Percentiles rank a stretch among this genome's conserved stretches.
Conservation (phyloP, 805 yeast genomes). For the Spathaspora gorwiae region DNA sequence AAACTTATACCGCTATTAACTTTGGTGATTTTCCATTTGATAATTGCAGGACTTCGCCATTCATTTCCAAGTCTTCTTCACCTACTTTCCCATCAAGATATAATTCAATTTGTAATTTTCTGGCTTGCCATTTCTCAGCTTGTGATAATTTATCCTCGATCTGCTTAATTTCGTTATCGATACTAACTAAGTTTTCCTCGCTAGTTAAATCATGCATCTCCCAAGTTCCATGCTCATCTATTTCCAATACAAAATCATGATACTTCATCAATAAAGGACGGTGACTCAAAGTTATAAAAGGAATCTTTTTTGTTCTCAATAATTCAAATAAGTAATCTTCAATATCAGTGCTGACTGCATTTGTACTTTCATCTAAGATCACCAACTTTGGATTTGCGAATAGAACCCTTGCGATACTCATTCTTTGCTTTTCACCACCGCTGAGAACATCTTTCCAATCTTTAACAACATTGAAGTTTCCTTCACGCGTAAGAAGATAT, state of each 20-base stretch:
- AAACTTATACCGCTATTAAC: too few relatives aligned
- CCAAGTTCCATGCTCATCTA: conserved; percentile 49
- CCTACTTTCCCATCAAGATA: conserved; percentile 43
- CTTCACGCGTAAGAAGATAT: conserved; percentile 68
- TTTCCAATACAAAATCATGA: conserved; percentile 71
- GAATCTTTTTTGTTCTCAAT: conserved; percentile 63
- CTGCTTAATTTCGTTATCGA: conserved; percentile 71
- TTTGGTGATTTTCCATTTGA: neutral
- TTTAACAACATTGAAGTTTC: conserved; percentile 48
- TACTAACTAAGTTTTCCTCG: conserved; percentile 59
- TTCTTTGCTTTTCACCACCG: conserved; percentile 94
- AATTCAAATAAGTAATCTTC: conserved; percentile 82
- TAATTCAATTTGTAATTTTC: conserved; percentile 55
- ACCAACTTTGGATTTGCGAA: conserved; percentile 79
- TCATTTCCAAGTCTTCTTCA: conserved; percentile 6
- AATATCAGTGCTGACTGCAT: conserved; percentile 85
- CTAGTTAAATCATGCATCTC: conserved; percentile 58
- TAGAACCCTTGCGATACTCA: conserved; percentile 80
- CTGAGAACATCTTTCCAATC: conserved; percentile 90
- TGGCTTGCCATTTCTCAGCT: conserved; percentile 53
- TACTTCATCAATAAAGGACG: conserved; percentile 80
- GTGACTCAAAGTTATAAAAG: conserved; percentile 78
- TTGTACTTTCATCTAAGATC: conserved; percentile 88
- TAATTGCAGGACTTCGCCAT: neutral
- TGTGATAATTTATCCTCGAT: conserved; percentile 56